Evolutionary conservation across 2,329 filamentous ascomycete species (phyloP), one percentile per base, ranked within the genome.

Genomic region (Alternaria gansuensis): DNA sequence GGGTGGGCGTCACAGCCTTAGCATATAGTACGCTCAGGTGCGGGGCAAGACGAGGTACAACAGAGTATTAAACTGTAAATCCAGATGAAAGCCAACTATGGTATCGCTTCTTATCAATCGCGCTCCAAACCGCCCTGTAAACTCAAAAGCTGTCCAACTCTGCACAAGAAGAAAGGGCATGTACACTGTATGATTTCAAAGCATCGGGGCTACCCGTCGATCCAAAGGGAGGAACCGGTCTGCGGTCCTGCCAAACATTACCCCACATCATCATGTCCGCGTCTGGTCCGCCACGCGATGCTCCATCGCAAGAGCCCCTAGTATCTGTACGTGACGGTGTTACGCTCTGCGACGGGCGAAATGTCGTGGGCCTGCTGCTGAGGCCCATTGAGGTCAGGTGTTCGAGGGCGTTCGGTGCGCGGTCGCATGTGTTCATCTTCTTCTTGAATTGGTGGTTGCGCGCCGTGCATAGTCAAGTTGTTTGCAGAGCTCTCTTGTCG

Each of bases 401-500:
- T 75, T 39, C 51, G 65, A 50, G 68, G 66, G 52, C 67, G 65
- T 59, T 57, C 58, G n/a, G 64, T 50, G 28, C 69, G 67, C 51
- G 68, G 65, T 41, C 69, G 64, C 44, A 59, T 63, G 46, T 66
- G 60, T 45, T 72, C 64, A 21, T 72, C 69, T 49, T 73, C 74
- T 41, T 75, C 74, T 23, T 58, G 59, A 41, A 73, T 64, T 8
- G 57, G 40, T 17, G 60, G 51, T 41, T 65, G 66, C n/a, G 67
- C 76, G 8, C 81, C 81, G 54, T 82, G 80, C 81, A 83, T 83
- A 2, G 79, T 82, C 50, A 80, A 44, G 26, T 80, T 77, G 55
- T 80, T 77, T 4, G 68, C 74, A 28, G 79, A 77, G 55, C 78
- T 81, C 60, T 77, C 72, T 66, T 82, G 80, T 40, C 81, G 68